Evolutionary conservation across 2,329 filamentous ascomycete genomes (phyloP), one percentile per base, ranked within the genome.

Genomic region (Talaromyces sp.): DNA sequence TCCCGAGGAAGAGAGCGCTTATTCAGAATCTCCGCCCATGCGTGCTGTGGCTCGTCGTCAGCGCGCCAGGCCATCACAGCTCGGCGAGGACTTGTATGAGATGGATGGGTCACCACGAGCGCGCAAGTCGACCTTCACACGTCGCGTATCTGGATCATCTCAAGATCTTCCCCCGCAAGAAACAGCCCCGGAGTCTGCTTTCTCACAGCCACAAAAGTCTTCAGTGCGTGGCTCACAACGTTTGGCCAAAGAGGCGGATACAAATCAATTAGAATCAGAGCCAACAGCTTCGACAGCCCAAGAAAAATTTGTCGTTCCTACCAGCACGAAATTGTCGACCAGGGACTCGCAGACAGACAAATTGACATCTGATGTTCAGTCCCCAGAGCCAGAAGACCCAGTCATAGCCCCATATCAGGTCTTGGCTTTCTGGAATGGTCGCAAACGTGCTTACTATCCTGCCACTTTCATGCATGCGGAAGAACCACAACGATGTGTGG

Each of bases 401-500:
- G 69, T 78, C 10, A 69, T 81, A 27, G 77, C 80, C 13, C 81
- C 82, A 5, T 83, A 84, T 62, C 81, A 87, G 67, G 81, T 89
- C 0, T 81, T 88, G 67, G 86, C 86, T 8, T 78, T 80, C 33
- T 89, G 86, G 81, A 86, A 82, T 68, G 82, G 83, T 22, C 78
- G 78, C n/a, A 82, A 78, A 57, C 81, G 81, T 62, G 80, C 77
- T n/a, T 89, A 84, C 71, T 87, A 86, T 70, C 85, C 87, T 57
- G 87, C 84, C 9, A 85, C 82, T n/a, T 88, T 83, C 69, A 76
- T 81, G 22, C 73, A 77, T 52, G 70, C 74, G 2, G 73, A 76
- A 11, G 70, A 74, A 0, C 76, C 81, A 60, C 70, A 70, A 43
- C 80, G 80, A 35, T 82, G 83, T 69, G 73, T 77, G 15, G 76